A percentile compares a stretch with the other conserved stretches of the same genome.
phyloP scores from a whole-genome alignment of 345 rosid genomes.

The Sisymbrium altissimum region DNA sequence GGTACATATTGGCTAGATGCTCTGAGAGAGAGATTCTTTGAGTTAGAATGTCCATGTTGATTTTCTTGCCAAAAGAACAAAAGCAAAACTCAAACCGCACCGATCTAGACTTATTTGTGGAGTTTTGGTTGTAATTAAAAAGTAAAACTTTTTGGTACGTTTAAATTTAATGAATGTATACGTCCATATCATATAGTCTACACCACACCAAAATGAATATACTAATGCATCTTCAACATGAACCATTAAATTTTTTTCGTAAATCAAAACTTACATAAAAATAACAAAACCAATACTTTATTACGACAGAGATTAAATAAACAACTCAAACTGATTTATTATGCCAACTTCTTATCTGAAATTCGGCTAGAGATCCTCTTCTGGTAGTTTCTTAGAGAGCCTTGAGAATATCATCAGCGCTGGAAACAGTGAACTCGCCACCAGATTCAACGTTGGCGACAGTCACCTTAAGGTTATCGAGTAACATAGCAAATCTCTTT shows the following conservation, averaged over 20 bases:
- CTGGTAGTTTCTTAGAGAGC: slow-evolving; percentile 43
- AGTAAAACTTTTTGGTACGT: no score
- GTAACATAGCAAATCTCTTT: slow-evolving; percentile 74
- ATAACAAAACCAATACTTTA: not conserved
- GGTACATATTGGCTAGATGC: no score
- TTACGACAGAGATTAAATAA: not conserved
- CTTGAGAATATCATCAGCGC: slow-evolving; percentile 80
- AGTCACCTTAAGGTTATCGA: slow-evolving; percentile 84
- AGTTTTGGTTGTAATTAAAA: no score
- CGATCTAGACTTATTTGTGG: no score
- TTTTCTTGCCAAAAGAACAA: no score
- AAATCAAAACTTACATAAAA: not conserved
- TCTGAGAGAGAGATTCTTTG: no score
- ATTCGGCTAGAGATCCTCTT: not conserved
- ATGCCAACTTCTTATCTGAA: not conserved
- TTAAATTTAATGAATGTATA: no score
- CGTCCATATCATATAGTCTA: no score
- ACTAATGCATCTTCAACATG: no score
- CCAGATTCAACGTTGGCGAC: slow-evolving; percentile 87
- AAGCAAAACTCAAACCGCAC: no score
- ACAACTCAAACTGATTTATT: slow-evolving; percentile 6
- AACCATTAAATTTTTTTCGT: not conserved
- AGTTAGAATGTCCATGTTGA: no score
- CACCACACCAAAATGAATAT: no score
- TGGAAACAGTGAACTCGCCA: slow-evolving; percentile 80